Evolutionary conservation across 768 basidiomycete species (phyloP).

Genomic region (Hypholoma sublateritium): DNA sequence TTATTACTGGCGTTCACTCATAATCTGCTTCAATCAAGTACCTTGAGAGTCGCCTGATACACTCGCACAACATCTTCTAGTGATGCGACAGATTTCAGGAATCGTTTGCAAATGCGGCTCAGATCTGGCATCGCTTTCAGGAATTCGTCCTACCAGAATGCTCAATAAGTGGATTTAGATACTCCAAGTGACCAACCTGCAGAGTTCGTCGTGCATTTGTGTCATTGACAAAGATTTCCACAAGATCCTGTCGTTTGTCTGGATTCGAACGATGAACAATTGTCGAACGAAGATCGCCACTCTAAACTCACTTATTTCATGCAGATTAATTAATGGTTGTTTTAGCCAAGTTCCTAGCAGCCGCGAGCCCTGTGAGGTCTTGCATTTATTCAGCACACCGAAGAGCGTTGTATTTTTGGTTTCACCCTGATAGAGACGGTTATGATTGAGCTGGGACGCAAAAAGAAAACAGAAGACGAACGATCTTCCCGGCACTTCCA

Average conservation of each 20-base stretch:
- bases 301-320: constrained; percentile 75
- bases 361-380: constrained; percentile 91
- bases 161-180: not conserved
- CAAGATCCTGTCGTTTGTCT: constrained; percentile 87
- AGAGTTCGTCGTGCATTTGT: constrained; percentile 66
- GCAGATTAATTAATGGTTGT: constrained; percentile 91
- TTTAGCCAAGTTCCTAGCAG: constrained; percentile 91
- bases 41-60: constrained; percentile 90
- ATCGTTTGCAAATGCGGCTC: constrained; percentile 86
- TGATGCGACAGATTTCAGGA: constrained; percentile 79
- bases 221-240: constrained; percentile 85
- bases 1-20: not conserved
- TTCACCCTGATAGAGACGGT: constrained; percentile 29
- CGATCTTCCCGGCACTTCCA: constrained; percentile 63
- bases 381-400: constrained; percentile 91
- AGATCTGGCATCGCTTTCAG: constrained; percentile 93
- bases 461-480: constrained; percentile 22
- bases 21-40: constrained; percentile 24
- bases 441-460: not conserved
- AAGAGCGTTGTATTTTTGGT: constrained; percentile 86
- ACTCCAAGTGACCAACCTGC: constrained; percentile 46
- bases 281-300: not conserved
- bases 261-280: not conserved
- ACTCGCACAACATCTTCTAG: constrained; percentile 95
- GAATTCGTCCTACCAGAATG: constrained; percentile 66